These are phyloP conservation scores for Emergomyces africanus DNA, from an alignment of 2,329 filamentous ascomycete genomes.

Conservation along the genomic window DNA sequence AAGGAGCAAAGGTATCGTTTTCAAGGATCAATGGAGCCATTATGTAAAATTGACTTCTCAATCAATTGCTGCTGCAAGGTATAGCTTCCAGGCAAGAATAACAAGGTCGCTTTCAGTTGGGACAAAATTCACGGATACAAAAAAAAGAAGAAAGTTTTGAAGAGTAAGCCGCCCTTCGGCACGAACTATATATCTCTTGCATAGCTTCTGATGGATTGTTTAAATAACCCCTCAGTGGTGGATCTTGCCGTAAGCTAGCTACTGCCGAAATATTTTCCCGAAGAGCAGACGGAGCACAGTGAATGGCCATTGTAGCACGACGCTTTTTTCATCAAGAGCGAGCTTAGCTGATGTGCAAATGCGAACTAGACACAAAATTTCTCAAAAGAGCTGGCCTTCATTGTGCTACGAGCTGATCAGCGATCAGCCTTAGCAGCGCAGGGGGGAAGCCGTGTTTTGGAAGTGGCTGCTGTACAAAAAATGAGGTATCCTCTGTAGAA, in stretches of 20 bases:
- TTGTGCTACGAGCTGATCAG: not conserved
- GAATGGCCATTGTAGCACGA: not conserved
- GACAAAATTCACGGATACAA: not conserved
- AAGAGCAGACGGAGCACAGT: not conserved
- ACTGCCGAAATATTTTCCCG: not conserved
- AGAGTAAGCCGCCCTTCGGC: not conserved
- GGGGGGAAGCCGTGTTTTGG: not conserved
- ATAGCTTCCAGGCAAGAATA: not conserved
- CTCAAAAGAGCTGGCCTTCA: not conserved
- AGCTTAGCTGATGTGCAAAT: not conserved
- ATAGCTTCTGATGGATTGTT: not conserved
- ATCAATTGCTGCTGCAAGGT: not conserved
- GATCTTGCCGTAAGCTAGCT: not conserved
- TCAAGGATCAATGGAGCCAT: constrained; percentile 2
- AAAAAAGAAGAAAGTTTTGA: not conserved
- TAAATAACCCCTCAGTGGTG: not conserved
- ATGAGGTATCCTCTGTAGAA: not conserved
- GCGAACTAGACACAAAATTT: not conserved
- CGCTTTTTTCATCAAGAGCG: not conserved
- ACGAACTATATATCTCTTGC: not conserved
- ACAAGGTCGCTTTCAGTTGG: not conserved
- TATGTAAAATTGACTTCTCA: not conserved
- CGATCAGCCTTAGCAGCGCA: not conserved
- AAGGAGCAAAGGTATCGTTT: not conserved
- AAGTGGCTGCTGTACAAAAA: not conserved